Percentiles rank a stretch among this genome's conserved stretches.
These are phyloP conservation scores for Suillus occidentalis DNA, from an alignment of 768 basidiomycete genomes.

Conservation along the genomic window DNA sequence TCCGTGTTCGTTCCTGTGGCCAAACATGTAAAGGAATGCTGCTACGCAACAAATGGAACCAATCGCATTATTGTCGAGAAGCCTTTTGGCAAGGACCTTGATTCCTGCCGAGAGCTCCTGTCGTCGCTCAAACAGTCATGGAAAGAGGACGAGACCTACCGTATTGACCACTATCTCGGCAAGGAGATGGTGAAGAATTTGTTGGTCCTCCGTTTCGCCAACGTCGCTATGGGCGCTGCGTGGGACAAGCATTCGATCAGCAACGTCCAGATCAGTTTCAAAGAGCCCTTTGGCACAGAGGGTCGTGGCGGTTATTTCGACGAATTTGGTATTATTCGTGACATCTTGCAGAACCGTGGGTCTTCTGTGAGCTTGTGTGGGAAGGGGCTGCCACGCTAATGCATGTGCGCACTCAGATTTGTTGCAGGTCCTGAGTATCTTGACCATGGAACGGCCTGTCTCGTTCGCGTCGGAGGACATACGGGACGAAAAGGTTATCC, in stretches of 20 bases:
- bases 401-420: constrained; percentile 58
- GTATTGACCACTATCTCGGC: constrained; percentile 98
- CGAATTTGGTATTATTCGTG: constrained; percentile 98
- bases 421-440: constrained; percentile 88
- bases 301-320: constrained; percentile 99
- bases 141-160: constrained; percentile 97
- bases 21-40: constrained; percentile 76
- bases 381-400: constrained; percentile 16
- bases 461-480: constrained; percentile 98
- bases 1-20: constrained; percentile 92
- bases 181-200: constrained; percentile 99
- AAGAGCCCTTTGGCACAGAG: constrained; percentile 98
- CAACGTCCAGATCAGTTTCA: constrained; percentile 99
- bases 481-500: constrained; percentile 90
- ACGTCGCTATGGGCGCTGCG: constrained; percentile 80
- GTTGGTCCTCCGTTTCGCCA: constrained; percentile 93
- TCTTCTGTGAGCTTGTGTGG: constrained; percentile 22
- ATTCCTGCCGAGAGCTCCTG: constrained; percentile 79
- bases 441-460: constrained; percentile 98
- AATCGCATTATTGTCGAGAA: constrained; percentile 98
- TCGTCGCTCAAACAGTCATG: constrained; percentile 80
- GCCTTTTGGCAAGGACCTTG: constrained; percentile 94
- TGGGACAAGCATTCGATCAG: constrained; percentile 97
- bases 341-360: constrained; percentile 97
- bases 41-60: constrained; percentile 69